Base-by-base conservation (phyloP, 768 basidiomycete genomes). In the Boletus bicolor region DNA sequence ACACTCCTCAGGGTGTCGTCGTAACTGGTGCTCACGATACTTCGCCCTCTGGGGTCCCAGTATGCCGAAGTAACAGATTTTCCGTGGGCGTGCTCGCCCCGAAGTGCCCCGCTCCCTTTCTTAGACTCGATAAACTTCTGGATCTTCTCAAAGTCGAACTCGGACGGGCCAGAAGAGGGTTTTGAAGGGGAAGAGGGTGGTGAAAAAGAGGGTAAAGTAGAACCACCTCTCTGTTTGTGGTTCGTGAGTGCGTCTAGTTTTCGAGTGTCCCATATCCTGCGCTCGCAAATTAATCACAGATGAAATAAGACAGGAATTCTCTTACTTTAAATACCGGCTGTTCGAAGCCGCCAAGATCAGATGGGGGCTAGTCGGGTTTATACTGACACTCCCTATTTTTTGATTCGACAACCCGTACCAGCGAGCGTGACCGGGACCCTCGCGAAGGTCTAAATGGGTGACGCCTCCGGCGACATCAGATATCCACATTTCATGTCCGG, bases 1-100 rank as follows among this genome's bases (percentile, higher is more conserved):
- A 62, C 64, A 92, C 91, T 62, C 63, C 89, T 77, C 36, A 93
- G 59, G 3, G 79, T 81, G 72, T 93, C 85, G 60, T 93, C 91
- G 60, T 93, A 93, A 67, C 86, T 85, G 5, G 91, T 93, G 68
- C 89, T 91, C 46, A 93, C 84, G 56, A 93, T 84, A 49, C 82
- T 77, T 28, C 87, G 80, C 4, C 91, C 91, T 54, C 85, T 76
- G 3, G 90, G 82, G 69, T 93, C 90, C 91, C 91, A 93, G 62
- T 87, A 92, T 0, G 88, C 91, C 15, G 91, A 85, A 58, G 86
- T 92, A 44, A 84, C 88, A 15, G 88, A 87, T 67, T 89, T 89
- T 54, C 82, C 79, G 64, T 93, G 91, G 14, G 68, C 68, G 77
- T 81, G 87, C 62, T 86, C 83, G 3, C 77, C 86, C 5, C 87